phyloP scores from a whole-genome alignment of 495 filamentous ascomycete species.

The Entonaema liquescens region DNA sequence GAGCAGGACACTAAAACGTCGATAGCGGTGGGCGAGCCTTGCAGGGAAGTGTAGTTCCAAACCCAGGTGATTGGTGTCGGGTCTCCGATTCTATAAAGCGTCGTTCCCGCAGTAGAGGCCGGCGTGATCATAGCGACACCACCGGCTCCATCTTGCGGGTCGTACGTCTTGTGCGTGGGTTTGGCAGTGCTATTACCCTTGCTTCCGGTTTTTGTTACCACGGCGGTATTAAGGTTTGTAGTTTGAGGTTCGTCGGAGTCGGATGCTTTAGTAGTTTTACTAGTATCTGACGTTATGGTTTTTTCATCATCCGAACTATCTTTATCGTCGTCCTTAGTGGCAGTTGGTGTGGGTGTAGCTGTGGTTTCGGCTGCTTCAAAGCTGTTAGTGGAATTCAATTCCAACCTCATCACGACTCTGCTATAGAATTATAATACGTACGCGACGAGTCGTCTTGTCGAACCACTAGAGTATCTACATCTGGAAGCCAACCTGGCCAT shows the following conservation, averaged over 20 bases:
- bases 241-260: constrained; percentile 20
- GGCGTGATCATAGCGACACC: constrained; percentile 87
- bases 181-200: constrained; percentile 49
- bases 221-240: constrained; percentile 51
- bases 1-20: constrained; percentile 86
- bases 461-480: constrained; percentile 32
- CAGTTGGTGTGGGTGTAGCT: constrained; percentile 28
- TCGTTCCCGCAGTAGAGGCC: constrained; percentile 60
- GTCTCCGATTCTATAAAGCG: constrained; percentile 90
- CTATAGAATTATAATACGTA: constrained; percentile 26
- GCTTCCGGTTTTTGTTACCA: constrained; percentile 14
- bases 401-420: not conserved
- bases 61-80: constrained; percentile 80
- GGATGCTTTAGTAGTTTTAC: constrained; percentile 1
- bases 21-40: constrained; percentile 76
- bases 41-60: constrained; percentile 95
- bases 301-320: constrained; percentile 5
- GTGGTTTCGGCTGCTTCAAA: constrained; percentile 29
- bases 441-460: constrained; percentile 39
- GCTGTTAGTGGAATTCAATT: constrained; percentile 16
- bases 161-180: constrained; percentile 61
- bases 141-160: constrained; percentile 71
- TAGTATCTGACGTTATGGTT: not conserved
- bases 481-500: constrained; percentile 36
- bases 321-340: constrained; percentile 1